phyloP scores from a whole-genome alignment of 371 early-diverging fungal genomes.

The Syncephalastrum monosporum region DNA sequence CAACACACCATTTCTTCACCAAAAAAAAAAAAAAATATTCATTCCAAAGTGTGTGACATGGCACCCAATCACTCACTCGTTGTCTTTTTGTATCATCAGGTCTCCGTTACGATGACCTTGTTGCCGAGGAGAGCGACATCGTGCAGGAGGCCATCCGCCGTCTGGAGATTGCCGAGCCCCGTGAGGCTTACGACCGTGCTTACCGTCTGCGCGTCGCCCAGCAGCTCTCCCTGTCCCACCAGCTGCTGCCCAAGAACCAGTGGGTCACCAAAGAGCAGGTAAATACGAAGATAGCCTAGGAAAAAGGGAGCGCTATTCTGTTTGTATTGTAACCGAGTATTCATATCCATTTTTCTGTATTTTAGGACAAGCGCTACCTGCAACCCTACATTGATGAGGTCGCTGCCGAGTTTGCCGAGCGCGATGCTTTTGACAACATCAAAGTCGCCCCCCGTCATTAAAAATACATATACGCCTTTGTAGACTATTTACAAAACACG shows the following conservation, averaged over 20 bases:
- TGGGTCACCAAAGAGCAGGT: slow-evolving; percentile 82
- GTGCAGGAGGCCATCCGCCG: slow-evolving; percentile 89
- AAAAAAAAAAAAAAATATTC: not conserved
- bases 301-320: not conserved
- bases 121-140: slow-evolving; percentile 82
- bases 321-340: not conserved
- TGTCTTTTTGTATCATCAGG: slow-evolving; percentile 48
- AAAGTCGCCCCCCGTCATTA: slow-evolving; percentile 42
- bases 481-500: too few relatives aligned
- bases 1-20: not conserved
- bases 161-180: slow-evolving; percentile 62
- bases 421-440: slow-evolving; percentile 72
- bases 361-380: slow-evolving; percentile 73
- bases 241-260: slow-evolving; percentile 66
- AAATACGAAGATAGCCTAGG: slow-evolving; percentile 12
- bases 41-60: not conserved
- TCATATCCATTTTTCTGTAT: slow-evolving; percentile 1
- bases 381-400: slow-evolving; percentile 84
- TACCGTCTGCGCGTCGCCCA: slow-evolving; percentile 85
- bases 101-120: slow-evolving; percentile 88
- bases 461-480: slow-evolving; percentile 5
- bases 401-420: slow-evolving; percentile 80
- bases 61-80: not conserved
- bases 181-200: slow-evolving; percentile 73
- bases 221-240: slow-evolving; percentile 74